phyloP scores from a whole-genome alignment of 495 filamentous ascomycete species.

The Sporormia fimetaria region DNA sequence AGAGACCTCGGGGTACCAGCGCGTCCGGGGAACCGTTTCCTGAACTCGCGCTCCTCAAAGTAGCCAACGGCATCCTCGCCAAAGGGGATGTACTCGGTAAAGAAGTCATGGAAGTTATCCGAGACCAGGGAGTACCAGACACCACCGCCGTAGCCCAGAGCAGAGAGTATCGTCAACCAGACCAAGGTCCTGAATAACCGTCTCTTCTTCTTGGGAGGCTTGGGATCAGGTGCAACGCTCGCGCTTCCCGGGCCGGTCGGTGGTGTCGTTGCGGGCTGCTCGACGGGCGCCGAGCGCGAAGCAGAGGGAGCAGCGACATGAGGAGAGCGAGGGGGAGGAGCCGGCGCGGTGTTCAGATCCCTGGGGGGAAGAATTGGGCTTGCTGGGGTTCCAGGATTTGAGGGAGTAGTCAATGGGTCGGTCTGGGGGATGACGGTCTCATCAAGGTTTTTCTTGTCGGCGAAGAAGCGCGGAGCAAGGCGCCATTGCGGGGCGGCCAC shows the following conservation, averaged over 20 bases:
- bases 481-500: slow-evolving; percentile 19
- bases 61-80: slow-evolving; percentile 94
- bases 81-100: slow-evolving; percentile 92
- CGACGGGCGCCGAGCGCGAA: slow-evolving; percentile 18
- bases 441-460: slow-evolving; percentile 42
- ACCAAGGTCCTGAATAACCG: slow-evolving; percentile 67
- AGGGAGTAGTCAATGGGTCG: slow-evolving; percentile 38
- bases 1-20: slow-evolving; percentile 42
- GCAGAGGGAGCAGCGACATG: slow-evolving; percentile 34
- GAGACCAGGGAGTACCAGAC: slow-evolving; percentile 84
- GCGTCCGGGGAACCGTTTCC: slow-evolving; percentile 74
- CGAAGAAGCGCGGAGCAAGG: slow-evolving; percentile 35
- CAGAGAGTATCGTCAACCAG: slow-evolving; percentile 58
- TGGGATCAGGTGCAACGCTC: slow-evolving; percentile 34
- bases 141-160: slow-evolving; percentile 71
- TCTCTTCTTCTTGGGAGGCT: slow-evolving; percentile 48
- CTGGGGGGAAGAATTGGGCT: slow-evolving; percentile 42
- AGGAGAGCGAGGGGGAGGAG: no score
- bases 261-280: slow-evolving; percentile 29
- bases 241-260: slow-evolving; percentile 32
- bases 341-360: slow-evolving; percentile 48
- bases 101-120: slow-evolving; percentile 98
- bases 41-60: slow-evolving; percentile 91
- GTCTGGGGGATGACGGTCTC: slow-evolving; percentile 33
- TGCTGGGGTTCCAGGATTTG: slow-evolving; percentile 32